These are phyloP conservation scores for Mycena epipterygia DNA, from an alignment of 768 basidiomycete genomes.

Conservation along the genomic window DNA sequence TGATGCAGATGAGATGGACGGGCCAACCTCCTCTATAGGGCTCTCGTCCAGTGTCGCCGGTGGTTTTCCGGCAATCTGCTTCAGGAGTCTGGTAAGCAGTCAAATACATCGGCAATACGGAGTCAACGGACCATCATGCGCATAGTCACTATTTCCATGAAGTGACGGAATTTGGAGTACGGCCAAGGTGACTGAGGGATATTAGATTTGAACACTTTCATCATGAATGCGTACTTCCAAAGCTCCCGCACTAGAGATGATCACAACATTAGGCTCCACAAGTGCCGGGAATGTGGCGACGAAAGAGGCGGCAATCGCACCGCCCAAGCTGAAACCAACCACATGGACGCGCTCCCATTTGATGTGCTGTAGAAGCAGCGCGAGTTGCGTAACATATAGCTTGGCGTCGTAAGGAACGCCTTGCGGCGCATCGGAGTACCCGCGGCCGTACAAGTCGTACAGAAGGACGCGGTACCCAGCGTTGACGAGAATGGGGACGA, in stretches of 20 bases:
- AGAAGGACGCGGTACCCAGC: constrained; percentile 65
- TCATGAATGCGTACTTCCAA: too few relatives aligned
- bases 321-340: constrained; percentile 67
- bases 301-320: constrained; percentile 67
- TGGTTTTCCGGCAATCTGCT: too few relatives aligned
- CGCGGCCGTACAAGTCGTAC: constrained; percentile 70
- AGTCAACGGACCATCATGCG: too few relatives aligned
- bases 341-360: constrained; percentile 59
- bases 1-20: constrained; percentile 13
- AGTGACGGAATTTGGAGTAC: not conserved
- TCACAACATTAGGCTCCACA: constrained; percentile 58
- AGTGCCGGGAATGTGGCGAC: constrained; percentile 63
- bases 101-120: too few relatives aligned
- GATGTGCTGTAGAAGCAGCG: constrained; percentile 67
- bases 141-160: not conserved
- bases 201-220: not conserved
- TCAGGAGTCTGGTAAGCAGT: too few relatives aligned
- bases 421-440: constrained; percentile 70
- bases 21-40: not conserved
- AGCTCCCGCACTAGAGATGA: constrained; percentile 63
- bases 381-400: constrained; percentile 66
- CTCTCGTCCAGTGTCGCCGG: too few relatives aligned
- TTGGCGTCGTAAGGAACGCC: constrained; percentile 55
- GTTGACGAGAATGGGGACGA: constrained; percentile 61
- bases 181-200: too few relatives aligned